Evolutionary conservation across 768 basidiomycete genomes (phyloP).

Genomic region (Mycena indigotica): DNA sequence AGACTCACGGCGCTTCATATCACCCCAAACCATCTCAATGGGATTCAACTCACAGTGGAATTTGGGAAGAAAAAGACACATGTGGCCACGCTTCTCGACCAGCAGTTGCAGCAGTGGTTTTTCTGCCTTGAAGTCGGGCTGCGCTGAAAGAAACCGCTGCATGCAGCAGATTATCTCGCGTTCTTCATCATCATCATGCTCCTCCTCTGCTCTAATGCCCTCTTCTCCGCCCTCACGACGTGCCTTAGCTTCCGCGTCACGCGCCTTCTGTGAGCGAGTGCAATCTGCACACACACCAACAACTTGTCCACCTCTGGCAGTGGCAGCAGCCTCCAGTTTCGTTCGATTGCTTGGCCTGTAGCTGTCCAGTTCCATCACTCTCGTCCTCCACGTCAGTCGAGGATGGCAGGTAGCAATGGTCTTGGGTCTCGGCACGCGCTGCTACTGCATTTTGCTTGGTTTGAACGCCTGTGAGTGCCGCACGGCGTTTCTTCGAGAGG

Average conservation of each 20-base stretch:
- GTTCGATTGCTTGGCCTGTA: too few species aligned
- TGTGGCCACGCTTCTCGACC: constrained; percentile 27
- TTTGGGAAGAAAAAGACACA: constrained; percentile 18
- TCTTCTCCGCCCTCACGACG: constrained; percentile 14
- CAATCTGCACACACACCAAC: constrained; percentile 26
- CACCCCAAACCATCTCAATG: constrained; percentile 35
- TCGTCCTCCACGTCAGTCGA: too few species aligned
- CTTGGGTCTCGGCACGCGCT: too few species aligned
- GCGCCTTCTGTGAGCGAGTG: constrained; percentile 17
- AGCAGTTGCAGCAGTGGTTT: constrained; percentile 24
- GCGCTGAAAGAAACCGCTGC: constrained; percentile 21
- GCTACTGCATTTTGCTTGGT: too few species aligned
- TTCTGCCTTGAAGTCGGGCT: constrained; percentile 24
- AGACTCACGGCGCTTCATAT: constrained; percentile 25
- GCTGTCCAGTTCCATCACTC: too few species aligned
- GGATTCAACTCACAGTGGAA: constrained; percentile 20
- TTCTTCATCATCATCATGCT: constrained; percentile 13
- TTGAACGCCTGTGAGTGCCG: too few species aligned
- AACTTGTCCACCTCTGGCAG: too few species aligned
- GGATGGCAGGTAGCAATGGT: too few species aligned
- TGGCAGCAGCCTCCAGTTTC: too few species aligned
- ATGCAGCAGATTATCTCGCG: constrained; percentile 24
- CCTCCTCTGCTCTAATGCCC: constrained; percentile 6
- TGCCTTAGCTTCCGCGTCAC: constrained; percentile 18
- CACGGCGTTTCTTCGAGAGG: too few species aligned